phyloP scores from a whole-genome alignment of 1,284 basidiomycete genomes.

The Athelia psychrophila region DNA sequence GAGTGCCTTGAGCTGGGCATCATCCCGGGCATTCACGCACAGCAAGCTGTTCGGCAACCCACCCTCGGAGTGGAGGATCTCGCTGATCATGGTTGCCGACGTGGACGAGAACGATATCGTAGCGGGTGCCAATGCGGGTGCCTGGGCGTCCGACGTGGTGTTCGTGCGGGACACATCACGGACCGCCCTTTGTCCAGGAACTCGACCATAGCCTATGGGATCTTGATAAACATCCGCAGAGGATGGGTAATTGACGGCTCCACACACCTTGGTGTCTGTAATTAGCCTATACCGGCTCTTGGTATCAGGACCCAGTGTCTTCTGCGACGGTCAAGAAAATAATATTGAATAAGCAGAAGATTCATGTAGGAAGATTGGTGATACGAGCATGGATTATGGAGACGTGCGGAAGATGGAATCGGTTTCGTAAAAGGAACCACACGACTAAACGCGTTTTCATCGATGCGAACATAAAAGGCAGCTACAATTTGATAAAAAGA shows the following conservation, averaged over 20 bases:
- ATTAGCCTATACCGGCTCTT: conserved; percentile 82
- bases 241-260: background rate
- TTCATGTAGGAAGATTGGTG: no score
- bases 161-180: conserved; percentile 58
- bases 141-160: conserved; percentile 68
- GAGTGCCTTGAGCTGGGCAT: conserved; percentile 37
- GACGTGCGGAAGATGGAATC: no score
- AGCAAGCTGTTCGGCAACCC: conserved; percentile 51
- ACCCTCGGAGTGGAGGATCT: conserved; percentile 58
- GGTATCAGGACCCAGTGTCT: conserved; percentile 67
- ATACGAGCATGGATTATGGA: no score
- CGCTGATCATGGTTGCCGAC: conserved; percentile 60
- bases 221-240: conserved; percentile 1
- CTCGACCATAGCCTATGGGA: conserved; percentile 64
- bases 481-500: no score
- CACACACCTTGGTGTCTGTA: conserved; percentile 67
- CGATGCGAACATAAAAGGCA: no score
- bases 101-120: conserved; percentile 68
- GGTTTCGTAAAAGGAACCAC: no score
- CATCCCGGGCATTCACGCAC: conserved; percentile 51
- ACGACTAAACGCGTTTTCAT: no score
- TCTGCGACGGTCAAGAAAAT: conserved; percentile 75
- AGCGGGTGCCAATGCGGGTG: conserved; percentile 76
- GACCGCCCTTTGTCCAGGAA: conserved; percentile 84
- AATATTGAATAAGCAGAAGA: no score